phyloP scores from a whole-genome alignment of 2,329 filamentous ascomycete genomes.

The Lithohypha guttulata region DNA sequence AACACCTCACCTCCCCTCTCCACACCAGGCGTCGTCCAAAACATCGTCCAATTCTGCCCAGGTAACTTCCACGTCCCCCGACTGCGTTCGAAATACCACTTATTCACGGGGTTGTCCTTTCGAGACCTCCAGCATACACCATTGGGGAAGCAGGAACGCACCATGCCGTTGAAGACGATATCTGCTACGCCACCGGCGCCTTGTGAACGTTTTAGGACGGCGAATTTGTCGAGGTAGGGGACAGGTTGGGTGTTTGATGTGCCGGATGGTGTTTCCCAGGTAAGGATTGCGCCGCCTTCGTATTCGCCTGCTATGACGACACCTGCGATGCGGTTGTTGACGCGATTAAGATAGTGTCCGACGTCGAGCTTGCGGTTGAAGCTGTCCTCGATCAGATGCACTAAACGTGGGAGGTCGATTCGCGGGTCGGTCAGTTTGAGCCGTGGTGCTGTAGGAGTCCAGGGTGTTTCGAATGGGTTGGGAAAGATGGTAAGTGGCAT shows the following conservation, averaged over 20 bases:
- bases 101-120: constrained; percentile 89
- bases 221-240: constrained; percentile 95
- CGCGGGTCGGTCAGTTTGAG: constrained; percentile 66
- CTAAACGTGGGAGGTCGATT: constrained; percentile 71
- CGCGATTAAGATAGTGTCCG: constrained; percentile 68
- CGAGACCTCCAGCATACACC: constrained; percentile 90
- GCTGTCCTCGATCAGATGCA: constrained; percentile 85
- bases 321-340: constrained; percentile 71
- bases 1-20: constrained; percentile 40
- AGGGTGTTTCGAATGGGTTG: constrained; percentile 53
- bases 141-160: constrained; percentile 71
- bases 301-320: constrained; percentile 94
- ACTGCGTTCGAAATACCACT: constrained; percentile 96
- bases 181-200: constrained; percentile 89
- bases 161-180: constrained; percentile 93
- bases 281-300: constrained; percentile 87
- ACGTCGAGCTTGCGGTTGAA: constrained; percentile 79
- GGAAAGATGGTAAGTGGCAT: constrained; percentile 82
- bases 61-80: constrained; percentile 71
- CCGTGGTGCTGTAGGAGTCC: constrained; percentile 56
- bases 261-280: constrained; percentile 72
- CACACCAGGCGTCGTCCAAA: constrained; percentile 75
- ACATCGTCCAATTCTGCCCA: constrained; percentile 91
- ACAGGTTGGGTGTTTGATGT: constrained; percentile 54
- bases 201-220: constrained; percentile 77